phyloP scores from a whole-genome alignment of 345 rosid species.

The Eucalyptus albens region DNA sequence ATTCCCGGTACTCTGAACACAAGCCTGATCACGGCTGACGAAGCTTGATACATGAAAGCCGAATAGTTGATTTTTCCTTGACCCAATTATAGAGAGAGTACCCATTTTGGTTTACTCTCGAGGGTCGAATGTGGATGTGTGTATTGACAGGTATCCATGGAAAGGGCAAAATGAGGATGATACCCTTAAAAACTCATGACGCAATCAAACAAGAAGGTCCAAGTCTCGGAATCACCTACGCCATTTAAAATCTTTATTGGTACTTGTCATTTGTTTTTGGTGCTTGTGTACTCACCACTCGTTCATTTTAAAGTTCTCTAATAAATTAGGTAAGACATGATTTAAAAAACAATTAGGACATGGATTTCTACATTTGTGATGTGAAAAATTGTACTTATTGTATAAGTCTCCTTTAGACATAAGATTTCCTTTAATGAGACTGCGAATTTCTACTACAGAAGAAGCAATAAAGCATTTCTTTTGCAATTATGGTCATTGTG shows the following conservation, averaged over 20 bases:
- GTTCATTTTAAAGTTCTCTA: not conserved
- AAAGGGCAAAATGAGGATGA: not conserved
- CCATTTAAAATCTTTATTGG: not conserved
- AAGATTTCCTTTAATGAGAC: rapidly evolving
- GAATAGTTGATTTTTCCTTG: not conserved
- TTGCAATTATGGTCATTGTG: not conserved
- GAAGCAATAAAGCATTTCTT: not conserved
- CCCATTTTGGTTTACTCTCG: not conserved
- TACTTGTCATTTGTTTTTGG: not conserved
- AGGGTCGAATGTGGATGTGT: not conserved
- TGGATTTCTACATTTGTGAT: not conserved
- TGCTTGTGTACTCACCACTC: not conserved
- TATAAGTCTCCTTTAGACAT: rapidly evolving
- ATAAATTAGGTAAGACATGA: not conserved
- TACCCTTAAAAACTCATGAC: not conserved
- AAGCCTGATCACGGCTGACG: not conserved
- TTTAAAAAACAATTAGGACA: not conserved
- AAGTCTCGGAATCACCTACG: not conserved
- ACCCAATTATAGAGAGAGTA: not conserved
- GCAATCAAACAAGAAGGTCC: not conserved
- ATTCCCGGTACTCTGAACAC: not conserved
- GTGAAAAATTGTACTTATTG: not conserved
- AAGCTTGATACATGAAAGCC: not conserved
- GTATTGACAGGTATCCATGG: not conserved
- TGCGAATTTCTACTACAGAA: not conserved